phyloP scores from a whole-genome alignment of 345 rosid species.

The Lepidium sativum region DNA sequence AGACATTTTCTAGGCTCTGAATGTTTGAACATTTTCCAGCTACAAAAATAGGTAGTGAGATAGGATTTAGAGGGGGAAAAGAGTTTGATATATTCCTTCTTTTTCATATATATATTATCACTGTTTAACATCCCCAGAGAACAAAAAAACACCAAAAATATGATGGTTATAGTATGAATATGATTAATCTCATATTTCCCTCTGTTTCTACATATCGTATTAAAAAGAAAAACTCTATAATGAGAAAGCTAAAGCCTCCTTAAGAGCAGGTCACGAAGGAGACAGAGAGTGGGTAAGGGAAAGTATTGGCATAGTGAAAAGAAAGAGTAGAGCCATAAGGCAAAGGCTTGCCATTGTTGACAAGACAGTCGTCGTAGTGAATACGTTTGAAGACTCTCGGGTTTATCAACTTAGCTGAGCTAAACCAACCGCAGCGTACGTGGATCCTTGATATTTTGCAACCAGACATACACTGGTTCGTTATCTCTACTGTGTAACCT shows the following conservation, averaged over 20 bases:
- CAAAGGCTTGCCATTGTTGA: slow-evolving; percentile 73
- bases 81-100: neutral
- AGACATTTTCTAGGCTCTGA: neutral
- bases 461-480: slow-evolving; percentile 58
- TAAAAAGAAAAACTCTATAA: neutral
- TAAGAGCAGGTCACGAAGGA: slow-evolving; percentile 48
- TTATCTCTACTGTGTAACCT: slow-evolving; percentile 65
- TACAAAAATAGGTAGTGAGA: neutral
- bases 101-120: neutral
- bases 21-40: neutral
- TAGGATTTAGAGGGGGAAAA: neutral
- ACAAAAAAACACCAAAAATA: slow-evolving; percentile 6
- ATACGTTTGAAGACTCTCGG: slow-evolving; percentile 80
- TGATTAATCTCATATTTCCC: slow-evolving; percentile 3
- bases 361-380: slow-evolving; percentile 74
- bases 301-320: slow-evolving; percentile 74
- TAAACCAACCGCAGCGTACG: slow-evolving; percentile 84
- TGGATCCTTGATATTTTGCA: slow-evolving; percentile 64
- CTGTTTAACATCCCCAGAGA: slow-evolving; percentile 5
- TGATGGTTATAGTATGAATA: slow-evolving; percentile 3
- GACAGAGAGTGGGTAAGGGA: slow-evolving; percentile 63
- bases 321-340: slow-evolving; percentile 46
- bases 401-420: slow-evolving; percentile 65
- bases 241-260: neutral
- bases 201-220: slow-evolving; percentile 9